Conservation (phyloP, 2,329 filamentous ascomycete genomes). For the Sarocladium kiliense region DNA sequence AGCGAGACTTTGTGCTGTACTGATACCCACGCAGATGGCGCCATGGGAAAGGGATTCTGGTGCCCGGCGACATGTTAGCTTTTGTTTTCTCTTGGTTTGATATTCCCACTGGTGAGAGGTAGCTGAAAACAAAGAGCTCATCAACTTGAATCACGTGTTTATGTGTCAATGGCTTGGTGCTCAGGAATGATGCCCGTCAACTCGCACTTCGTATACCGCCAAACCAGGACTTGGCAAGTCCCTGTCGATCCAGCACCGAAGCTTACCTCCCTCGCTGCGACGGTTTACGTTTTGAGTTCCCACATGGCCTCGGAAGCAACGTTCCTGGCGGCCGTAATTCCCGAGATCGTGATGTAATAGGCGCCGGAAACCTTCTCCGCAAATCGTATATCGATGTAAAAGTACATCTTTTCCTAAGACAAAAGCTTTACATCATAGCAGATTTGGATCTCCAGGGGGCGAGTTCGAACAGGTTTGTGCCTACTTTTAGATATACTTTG, state of each 20-base stretch:
- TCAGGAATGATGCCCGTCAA: not conserved
- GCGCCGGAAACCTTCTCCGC: too few species aligned
- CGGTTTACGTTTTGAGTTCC: too few species aligned
- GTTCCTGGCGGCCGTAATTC: not conserved
- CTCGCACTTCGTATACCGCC: too few species aligned
- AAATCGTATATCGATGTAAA: too few species aligned
- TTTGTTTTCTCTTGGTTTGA: not conserved
- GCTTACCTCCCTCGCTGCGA: too few species aligned
- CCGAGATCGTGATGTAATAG: slow-evolving; percentile 3
- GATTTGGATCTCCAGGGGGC: too few species aligned
- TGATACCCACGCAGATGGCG: slow-evolving; percentile 8
- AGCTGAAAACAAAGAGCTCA: not conserved
- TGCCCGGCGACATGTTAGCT: not conserved
- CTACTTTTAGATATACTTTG: not conserved
- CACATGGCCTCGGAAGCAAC: not conserved
- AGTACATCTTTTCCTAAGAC: too few species aligned
- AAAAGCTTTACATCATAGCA: not conserved
- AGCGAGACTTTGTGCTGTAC: slow-evolving; percentile 2
- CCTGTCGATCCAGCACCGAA: not conserved
- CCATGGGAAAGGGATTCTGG: not conserved
- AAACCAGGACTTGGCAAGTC: not conserved
- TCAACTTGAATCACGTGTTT: not conserved
- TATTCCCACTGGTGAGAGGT: not conserved
- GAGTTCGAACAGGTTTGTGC: too few species aligned
- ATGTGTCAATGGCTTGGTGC: not conserved